These are phyloP conservation scores for Penicillium odoratum DNA, from an alignment of 495 filamentous ascomycete genomes.

Conservation along the genomic window DNA sequence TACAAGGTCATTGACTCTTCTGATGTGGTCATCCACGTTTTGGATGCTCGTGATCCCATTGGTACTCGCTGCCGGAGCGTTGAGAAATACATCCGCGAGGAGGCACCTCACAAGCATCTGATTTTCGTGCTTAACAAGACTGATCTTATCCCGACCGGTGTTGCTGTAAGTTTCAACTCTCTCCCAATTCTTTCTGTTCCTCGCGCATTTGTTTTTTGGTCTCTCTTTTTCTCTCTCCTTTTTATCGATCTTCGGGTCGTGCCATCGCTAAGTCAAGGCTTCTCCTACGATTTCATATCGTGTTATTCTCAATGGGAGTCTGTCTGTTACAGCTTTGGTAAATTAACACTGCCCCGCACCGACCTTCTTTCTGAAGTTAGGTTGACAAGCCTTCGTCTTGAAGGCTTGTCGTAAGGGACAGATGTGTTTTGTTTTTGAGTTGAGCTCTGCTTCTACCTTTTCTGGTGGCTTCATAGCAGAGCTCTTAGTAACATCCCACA, in stretches of 20 bases:
- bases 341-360: slow-evolving; percentile 75
- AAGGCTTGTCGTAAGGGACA: slow-evolving; percentile 55
- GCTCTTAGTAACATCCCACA: slow-evolving; percentile 99
- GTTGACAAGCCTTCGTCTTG: slow-evolving; percentile 84
- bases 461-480: slow-evolving; percentile 59
- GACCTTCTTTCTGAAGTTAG: slow-evolving; percentile 59
- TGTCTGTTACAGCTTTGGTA: slow-evolving; percentile 99
- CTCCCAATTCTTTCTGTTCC: slow-evolving; percentile 13
- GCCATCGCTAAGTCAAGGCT: slow-evolving; percentile 96
- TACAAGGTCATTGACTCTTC: slow-evolving; percentile 97
- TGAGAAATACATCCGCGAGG: slow-evolving; percentile 90
- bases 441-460: slow-evolving; percentile 64
- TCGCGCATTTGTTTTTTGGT: slow-evolving; percentile 17
- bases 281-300: slow-evolving; percentile 55
- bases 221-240: slow-evolving; percentile 17
- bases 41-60: slow-evolving; percentile 88
- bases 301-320: slow-evolving; percentile 63
- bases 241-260: slow-evolving; percentile 27
- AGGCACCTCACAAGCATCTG: slow-evolving; percentile 93
- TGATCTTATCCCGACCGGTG: slow-evolving; percentile 88
- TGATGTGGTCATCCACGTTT: slow-evolving; percentile 93
- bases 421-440: slow-evolving; percentile 82
- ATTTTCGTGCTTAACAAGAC: slow-evolving; percentile 95
- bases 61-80: slow-evolving; percentile 86
- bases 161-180: slow-evolving; percentile 74